These are phyloP conservation scores for Lepidium africanum DNA, from an alignment of 345 rosid genomes.

Conservation along the genomic window DNA sequence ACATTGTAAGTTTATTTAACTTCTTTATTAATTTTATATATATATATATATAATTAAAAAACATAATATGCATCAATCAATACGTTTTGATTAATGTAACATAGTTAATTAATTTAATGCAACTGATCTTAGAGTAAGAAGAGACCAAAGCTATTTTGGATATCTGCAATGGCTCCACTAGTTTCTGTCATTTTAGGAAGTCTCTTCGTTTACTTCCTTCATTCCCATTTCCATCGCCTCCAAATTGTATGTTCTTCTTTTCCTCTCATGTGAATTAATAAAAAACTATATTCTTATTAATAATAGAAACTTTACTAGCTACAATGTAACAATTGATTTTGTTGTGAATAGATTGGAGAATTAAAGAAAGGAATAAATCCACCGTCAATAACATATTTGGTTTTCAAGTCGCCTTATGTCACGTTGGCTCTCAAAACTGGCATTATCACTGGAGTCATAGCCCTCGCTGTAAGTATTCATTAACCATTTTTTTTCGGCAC, in stretches of 20 bases:
- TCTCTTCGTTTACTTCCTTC: slow-evolving; percentile 62
- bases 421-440: slow-evolving; percentile 58
- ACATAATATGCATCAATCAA: background rate
- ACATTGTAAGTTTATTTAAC: slow-evolving; percentile 44
- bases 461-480: slow-evolving; percentile 59
- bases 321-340: background rate
- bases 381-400: slow-evolving; percentile 50
- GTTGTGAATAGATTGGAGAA: slow-evolving; percentile 54
- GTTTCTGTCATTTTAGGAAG: slow-evolving; percentile 73
- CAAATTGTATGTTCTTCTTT: slow-evolving; percentile 44
- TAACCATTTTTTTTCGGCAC: no score
- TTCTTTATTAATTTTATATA: background rate
- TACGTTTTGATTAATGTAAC: background rate
- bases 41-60: background rate
- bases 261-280: background rate
- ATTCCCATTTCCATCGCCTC: slow-evolving; percentile 73
- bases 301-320: no score
- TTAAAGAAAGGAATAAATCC: slow-evolving; percentile 86
- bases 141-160: slow-evolving; percentile 74
- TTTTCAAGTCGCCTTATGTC: slow-evolving; percentile 47
- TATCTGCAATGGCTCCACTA: slow-evolving; percentile 89
- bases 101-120: background rate
- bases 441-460: slow-evolving; percentile 71
- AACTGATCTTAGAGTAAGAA: slow-evolving; percentile 54
- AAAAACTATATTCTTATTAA: no score